phyloP scores from a whole-genome alignment of 176 grass and related monocot species.

The Coix lacrymajobi region DNA sequence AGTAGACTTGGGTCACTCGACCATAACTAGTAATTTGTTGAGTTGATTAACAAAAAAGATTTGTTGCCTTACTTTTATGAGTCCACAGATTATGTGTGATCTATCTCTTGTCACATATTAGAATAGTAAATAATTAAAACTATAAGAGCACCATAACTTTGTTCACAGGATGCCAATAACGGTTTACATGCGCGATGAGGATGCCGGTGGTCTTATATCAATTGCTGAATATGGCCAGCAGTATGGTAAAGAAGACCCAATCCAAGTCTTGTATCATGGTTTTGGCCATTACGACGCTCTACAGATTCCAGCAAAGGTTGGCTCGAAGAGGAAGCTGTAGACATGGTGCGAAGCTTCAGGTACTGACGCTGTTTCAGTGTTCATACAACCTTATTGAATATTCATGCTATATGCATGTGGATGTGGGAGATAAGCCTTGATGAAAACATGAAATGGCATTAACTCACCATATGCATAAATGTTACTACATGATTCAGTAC shows the following conservation, averaged over 20 bases:
- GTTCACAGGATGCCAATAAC: conserved; percentile 87
- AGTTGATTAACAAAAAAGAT: neutral
- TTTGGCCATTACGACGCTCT: conserved; percentile 98
- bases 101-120: neutral
- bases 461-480: neutral
- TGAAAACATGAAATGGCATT: neutral
- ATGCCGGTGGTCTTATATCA: conserved; percentile 66
- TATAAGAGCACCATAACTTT: neutral
- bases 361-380: neutral
- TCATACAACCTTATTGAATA: neutral
- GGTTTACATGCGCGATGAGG: conserved; percentile 90
- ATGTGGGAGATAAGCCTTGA: neutral
- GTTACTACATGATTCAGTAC: neutral
- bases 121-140: neutral
- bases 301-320: conserved; percentile 39
- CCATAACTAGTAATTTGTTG: neutral
- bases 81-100: neutral
- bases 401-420: neutral
- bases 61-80: neutral
- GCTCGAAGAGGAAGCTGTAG: conserved; percentile 33
- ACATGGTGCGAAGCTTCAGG: neutral
- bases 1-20: neutral
- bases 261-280: conserved; percentile 86
- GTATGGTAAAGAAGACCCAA: conserved; percentile 75
- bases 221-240: conserved; percentile 95